Conservation (phyloP, 305 asterid species). For the Caryopteris hybrid region DNA sequence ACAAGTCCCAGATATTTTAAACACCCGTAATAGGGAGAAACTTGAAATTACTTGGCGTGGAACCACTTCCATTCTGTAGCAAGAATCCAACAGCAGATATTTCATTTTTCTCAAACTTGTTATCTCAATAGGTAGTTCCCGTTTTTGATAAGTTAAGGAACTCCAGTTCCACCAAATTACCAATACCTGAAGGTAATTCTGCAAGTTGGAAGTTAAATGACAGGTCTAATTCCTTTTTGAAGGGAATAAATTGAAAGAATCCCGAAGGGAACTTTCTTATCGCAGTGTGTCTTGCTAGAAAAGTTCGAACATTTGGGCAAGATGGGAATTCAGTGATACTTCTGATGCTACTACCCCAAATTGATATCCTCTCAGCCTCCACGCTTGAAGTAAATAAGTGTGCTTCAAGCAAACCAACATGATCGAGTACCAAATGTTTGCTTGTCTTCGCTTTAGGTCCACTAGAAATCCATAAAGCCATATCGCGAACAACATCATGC, state of each 20-base stretch:
- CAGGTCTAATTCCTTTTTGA: conserved; percentile 12
- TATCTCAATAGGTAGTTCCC: conserved; percentile 16
- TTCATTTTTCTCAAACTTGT: conserved; percentile 20
- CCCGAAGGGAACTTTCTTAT: conserved; percentile 4
- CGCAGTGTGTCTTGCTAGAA: conserved; percentile 13
- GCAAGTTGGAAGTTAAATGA: conserved; percentile 18
- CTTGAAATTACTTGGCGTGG: conserved; percentile 16
- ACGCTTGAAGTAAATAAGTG: not conserved
- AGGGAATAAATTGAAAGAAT: conserved; percentile 13
- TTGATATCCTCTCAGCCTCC: conserved; percentile 18
- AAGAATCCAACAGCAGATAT: conserved; percentile 13
- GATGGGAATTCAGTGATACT: not conserved
- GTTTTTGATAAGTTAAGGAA: conserved; percentile 19
- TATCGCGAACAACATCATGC: conserved; percentile 24
- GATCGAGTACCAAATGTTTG: conserved; percentile 19
- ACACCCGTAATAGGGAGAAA: conserved; percentile 15
- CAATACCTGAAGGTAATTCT: conserved; percentile 14
- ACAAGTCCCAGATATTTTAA: conserved; percentile 14
- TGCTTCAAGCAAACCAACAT: not conserved
- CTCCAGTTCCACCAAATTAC: conserved; percentile 9
- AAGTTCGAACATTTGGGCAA: not conserved
- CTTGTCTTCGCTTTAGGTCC: not conserved
- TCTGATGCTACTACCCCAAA: conserved; percentile 23
- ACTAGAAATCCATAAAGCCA: conserved; percentile 21
- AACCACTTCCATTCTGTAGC: conserved; percentile 16